Evolutionary conservation across 1,284 basidiomycete genomes (phyloP), one percentile per base, ranked within the genome.

Genomic region (Naganishia cerealis): DNA sequence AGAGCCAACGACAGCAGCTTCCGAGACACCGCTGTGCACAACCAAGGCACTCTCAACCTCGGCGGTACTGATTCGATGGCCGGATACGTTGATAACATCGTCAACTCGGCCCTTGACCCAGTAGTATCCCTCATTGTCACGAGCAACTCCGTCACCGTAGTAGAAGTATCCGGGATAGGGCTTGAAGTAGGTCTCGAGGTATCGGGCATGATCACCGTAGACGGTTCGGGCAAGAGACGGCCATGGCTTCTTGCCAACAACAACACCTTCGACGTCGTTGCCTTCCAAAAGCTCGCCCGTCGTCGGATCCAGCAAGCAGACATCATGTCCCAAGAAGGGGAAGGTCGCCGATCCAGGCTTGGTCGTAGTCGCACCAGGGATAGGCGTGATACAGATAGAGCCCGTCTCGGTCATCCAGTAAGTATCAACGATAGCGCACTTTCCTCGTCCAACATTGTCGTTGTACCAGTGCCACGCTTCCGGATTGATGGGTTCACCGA

Each of bases 331-430:
- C 78, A 96, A 96, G 90, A 98, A 98, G 42, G 95, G 95, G 68
- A 97, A 90, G 5, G 95, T 97, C 10, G 95, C 96, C 0, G 91
- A 88, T 61, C 96, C 96, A 24, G 96, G 92, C 84, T 99, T 99
- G 67, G 93, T 94, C 81, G 92, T 87, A 72, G 94, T 91, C 7
- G 93, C 93, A 72, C 95, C 94, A 53, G 95, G 95, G 83, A 98
- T 87, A 10, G 96, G 94, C 2, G 94, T 93, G 71, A 99, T 87
- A 71, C 94, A 88, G 81, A 97, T 95, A 6, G 91, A 93, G 58
- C 94, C 95, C 0, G 94, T 98, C 83, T 99, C 95, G 2, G 95
- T 99, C 86, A 98, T 95, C 88, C 91, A 94, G 83, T 90, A 94
- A 0, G 92, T 94, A 81, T 98, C 95, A 69, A 98, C 94, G 73